phyloP scores from a whole-genome alignment of 179 eudicot genomes.

The Vitellaria paradoxa region DNA sequence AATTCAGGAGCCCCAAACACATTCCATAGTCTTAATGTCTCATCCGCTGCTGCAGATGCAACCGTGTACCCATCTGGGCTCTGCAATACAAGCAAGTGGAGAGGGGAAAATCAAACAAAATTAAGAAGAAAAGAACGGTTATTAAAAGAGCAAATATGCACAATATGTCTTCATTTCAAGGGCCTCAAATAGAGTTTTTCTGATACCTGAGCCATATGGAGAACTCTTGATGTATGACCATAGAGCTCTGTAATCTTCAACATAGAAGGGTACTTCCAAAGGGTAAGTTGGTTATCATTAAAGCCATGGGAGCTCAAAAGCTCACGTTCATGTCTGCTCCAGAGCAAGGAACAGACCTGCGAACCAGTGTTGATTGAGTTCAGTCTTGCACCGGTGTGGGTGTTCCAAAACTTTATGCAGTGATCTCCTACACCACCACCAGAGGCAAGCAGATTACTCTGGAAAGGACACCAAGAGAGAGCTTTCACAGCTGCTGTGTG shows the following conservation, averaged over 20 bases:
- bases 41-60: constrained; percentile 30
- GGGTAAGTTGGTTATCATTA: constrained; percentile 50
- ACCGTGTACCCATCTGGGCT: constrained; percentile 37
- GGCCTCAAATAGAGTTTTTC: background rate
- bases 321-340: constrained; percentile 53
- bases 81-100: constrained; percentile 15
- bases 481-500: constrained; percentile 96
- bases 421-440: constrained; percentile 88
- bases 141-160: background rate
- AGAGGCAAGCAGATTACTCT: constrained; percentile 75
- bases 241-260: constrained; percentile 23
- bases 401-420: constrained; percentile 28
- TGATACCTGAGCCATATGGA: constrained; percentile 24
- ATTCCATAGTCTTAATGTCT: constrained; percentile 28
- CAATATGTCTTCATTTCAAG: background rate
- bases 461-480: constrained; percentile 94
- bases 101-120: background rate
- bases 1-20: constrained; percentile 25
- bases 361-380: constrained; percentile 21
- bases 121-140: no score
- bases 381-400: constrained; percentile 22
- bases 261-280: constrained; percentile 71
- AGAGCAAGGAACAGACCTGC: constrained; percentile 33
- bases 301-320: constrained; percentile 69
- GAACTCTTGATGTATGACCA: constrained; percentile 29